Percentiles rank a stretch among this genome's conserved stretches.
Evolutionary conservation across 805 yeast genomes (phyloP).

Genomic region (Starmera quercuum): DNA sequence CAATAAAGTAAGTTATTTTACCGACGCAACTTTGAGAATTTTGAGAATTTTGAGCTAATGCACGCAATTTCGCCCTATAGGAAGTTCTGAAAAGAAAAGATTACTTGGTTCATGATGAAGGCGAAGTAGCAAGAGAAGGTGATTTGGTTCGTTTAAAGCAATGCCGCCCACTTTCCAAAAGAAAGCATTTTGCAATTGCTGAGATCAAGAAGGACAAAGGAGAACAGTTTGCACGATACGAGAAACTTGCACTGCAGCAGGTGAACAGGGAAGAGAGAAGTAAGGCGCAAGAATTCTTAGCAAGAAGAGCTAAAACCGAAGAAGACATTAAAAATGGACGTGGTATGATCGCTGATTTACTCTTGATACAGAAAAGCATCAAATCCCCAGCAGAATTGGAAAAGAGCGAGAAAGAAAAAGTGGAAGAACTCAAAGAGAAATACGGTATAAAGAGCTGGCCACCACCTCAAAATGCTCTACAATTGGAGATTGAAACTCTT

Average conservation of each 20-base stretch:
- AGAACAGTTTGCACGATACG: slow-evolving; percentile 81
- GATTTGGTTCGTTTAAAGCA: slow-evolving; percentile 91
- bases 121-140: slow-evolving; percentile 86
- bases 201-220: slow-evolving; percentile 86
- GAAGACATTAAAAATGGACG: slow-evolving; percentile 17
- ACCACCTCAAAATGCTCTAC: slow-evolving; percentile 31
- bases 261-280: slow-evolving; percentile 60
- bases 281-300: slow-evolving; percentile 47
- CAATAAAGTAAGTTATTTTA: slow-evolving; percentile 35
- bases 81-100: slow-evolving; percentile 74
- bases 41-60: not conserved
- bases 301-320: slow-evolving; percentile 34
- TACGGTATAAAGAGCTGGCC: slow-evolving; percentile 42
- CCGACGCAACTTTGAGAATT: no score
- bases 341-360: slow-evolving; percentile 25
- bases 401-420: slow-evolving; percentile 28
- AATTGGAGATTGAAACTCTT: slow-evolving; percentile 28
- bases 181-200: slow-evolving; percentile 84
- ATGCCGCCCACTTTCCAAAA: slow-evolving; percentile 75
- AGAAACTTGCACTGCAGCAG: slow-evolving; percentile 58
- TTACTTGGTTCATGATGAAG: slow-evolving; percentile 90
- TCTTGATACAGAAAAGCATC: slow-evolving; percentile 18
- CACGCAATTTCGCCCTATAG: no score
- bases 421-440: slow-evolving; percentile 32
- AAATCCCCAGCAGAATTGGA: slow-evolving; percentile 17